Evolutionary conservation across 1,139 yeast species (phyloP), one percentile per base, ranked within the genome.

Genomic region (Magnusiomyces clavatus): DNA sequence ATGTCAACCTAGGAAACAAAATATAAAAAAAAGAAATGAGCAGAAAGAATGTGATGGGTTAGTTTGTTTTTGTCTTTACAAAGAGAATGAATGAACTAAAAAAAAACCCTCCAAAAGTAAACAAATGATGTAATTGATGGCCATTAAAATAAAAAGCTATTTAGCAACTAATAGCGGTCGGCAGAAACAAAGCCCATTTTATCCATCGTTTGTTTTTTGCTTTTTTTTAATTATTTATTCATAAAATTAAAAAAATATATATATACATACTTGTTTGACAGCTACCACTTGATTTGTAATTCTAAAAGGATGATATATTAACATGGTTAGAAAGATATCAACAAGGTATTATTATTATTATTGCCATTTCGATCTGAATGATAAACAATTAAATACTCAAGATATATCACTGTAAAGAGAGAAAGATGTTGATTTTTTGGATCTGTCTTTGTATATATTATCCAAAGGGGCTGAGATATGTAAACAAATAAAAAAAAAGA

Each of bases 1-100:
- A 88, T 71, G 60, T 88, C 96, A 51, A 88, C 83, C 64, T 83
- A 86, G 12, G n/a, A 11, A 8, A n/a, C 13, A 6, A 59, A 81
- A 81, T 51, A 82, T 75, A 16, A 45, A 24, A 37, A 20, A 12
- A 37, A 12, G 2, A 13, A 36, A 12, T 36, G 20, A 6, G 19
- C 14, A 17, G 17, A 44, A 14, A 16, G n/a, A 14, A 14, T 34
- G 39, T 10, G 41, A 37, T n/a, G 16, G 39, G 16, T n/a, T 13
- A 37, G 16, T 37, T 37, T 37, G 5, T 13, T 3, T n/a, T 37
- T 37, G 8, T 37, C 11, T 37, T 37, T n/a, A 37, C n/a, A 37
- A 39, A n/a, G 19, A n/a, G 12, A 39, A 39, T 39, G 14, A 39
- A 8, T 12, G 14, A 16, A 6, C 4, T 37, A 37, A 37, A 37